These are phyloP conservation scores for Phyllosticta capitalensis DNA, from an alignment of 2,329 filamentous ascomycete genomes.

Conservation along the genomic window DNA sequence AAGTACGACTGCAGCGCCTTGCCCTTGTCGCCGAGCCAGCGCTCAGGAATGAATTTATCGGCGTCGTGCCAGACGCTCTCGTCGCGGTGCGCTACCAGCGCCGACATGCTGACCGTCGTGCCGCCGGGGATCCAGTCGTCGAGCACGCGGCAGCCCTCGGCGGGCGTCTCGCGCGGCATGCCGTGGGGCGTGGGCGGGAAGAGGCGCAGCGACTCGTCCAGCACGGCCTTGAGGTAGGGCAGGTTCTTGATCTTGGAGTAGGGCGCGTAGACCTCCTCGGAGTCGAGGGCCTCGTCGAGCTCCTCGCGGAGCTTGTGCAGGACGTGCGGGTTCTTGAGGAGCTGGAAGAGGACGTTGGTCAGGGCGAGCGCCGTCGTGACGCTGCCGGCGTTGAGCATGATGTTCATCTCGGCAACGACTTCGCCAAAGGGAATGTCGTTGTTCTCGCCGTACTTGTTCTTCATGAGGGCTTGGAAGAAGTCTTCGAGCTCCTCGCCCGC, in stretches of 20 bases:
- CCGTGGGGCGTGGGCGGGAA: slow-evolving; percentile 14
- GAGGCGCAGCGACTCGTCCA: slow-evolving; percentile 22
- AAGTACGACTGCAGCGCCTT: slow-evolving; percentile 17
- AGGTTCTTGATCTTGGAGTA: slow-evolving; percentile 18
- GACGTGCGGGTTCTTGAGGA: slow-evolving; percentile 24
- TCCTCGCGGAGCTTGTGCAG: slow-evolving; percentile 18
- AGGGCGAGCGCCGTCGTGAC: slow-evolving; percentile 29
- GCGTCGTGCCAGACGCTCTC: slow-evolving; percentile 43
- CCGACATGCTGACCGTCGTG: slow-evolving; percentile 28
- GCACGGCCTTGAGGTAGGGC: slow-evolving; percentile 22
- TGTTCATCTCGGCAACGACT: neutral
- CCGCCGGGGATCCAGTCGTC: slow-evolving; percentile 25
- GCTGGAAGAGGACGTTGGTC: slow-evolving; percentile 27
- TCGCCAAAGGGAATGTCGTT: slow-evolving; percentile 4
- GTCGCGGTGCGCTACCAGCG: slow-evolving; percentile 35
- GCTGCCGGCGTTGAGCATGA: slow-evolving; percentile 21
- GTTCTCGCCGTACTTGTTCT: slow-evolving; percentile 1
- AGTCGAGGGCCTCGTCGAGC: slow-evolving; percentile 12
- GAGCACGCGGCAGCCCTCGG: slow-evolving; percentile 14
- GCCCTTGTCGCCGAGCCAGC: slow-evolving; percentile 33
- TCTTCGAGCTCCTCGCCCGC: slow-evolving; percentile 6
- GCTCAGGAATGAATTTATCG: slow-evolving; percentile 37
- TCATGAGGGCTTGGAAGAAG: slow-evolving; percentile 8
- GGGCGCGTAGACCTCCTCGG: slow-evolving; percentile 13
- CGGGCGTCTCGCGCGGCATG: slow-evolving; percentile 22